A percentile compares a stretch with the other conserved stretches of the same genome.
Evolutionary conservation across 805 yeast genomes (phyloP).

Genomic region (Torulaspora indica): DNA sequence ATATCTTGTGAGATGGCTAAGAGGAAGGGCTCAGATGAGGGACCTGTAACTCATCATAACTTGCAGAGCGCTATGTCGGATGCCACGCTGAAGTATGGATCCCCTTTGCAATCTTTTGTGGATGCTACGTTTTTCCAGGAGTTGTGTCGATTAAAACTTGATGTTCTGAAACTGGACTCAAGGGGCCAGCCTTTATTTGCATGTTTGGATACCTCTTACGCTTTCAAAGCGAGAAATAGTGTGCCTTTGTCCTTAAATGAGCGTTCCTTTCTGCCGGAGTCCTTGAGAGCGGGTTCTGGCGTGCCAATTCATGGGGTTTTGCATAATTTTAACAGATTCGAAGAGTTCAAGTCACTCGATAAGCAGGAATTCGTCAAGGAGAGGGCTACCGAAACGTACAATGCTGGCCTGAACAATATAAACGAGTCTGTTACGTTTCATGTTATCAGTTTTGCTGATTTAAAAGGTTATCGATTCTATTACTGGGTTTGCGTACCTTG

Average conservation of each 20-base stretch:
- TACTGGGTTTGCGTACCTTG: slow-evolving; percentile 89
- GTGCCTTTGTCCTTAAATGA: slow-evolving; percentile 27
- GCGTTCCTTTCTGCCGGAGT: slow-evolving; percentile 34
- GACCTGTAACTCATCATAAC: background rate
- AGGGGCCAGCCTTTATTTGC: slow-evolving; percentile 28
- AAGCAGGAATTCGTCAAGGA: slow-evolving; percentile 54
- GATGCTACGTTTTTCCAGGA: slow-evolving; percentile 84
- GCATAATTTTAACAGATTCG: slow-evolving; percentile 73
- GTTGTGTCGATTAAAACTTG: slow-evolving; percentile 67
- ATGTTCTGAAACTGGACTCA: slow-evolving; percentile 55
- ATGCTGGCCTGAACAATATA: slow-evolving; percentile 32
- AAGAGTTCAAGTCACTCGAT: slow-evolving; percentile 69
- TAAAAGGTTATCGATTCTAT: slow-evolving; percentile 79
- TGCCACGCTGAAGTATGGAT: slow-evolving; percentile 26
- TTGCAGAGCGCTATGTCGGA: slow-evolving; percentile 10
- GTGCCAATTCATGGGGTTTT: slow-evolving; percentile 38
- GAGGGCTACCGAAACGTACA: slow-evolving; percentile 34
- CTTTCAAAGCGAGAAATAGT: slow-evolving; percentile 15
- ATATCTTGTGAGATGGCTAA: background rate
- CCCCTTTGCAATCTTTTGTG: slow-evolving; percentile 63
- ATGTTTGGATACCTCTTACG: slow-evolving; percentile 22
- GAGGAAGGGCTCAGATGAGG: background rate
- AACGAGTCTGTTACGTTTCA: slow-evolving; percentile 37
- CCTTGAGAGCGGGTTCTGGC: slow-evolving; percentile 2
- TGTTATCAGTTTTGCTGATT: slow-evolving; percentile 72